A percentile compares a stretch with the other conserved stretches of the same genome.
Evolutionary conservation across 2,329 filamentous ascomycete genomes (phyloP).

Genomic region (Verticillium isaacii): DNA sequence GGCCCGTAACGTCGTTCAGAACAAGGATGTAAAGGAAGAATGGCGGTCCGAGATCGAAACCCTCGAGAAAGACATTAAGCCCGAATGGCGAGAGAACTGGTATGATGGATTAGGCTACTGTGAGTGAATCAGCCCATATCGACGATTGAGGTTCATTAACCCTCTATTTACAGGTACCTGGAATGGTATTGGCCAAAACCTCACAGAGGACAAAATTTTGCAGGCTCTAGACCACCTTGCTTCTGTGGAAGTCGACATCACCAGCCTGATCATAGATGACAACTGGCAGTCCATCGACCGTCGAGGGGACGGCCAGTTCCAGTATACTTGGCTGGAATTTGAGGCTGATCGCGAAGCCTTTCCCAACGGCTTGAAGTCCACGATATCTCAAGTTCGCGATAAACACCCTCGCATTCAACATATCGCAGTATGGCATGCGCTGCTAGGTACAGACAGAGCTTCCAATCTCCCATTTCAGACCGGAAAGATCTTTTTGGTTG

Average conservation of each 20-base stretch:
- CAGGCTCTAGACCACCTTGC: constrained; percentile 68
- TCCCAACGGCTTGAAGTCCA: constrained; percentile 70
- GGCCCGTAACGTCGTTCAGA: constrained; percentile 61
- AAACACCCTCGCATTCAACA: constrained; percentile 71
- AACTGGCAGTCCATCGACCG: constrained; percentile 82
- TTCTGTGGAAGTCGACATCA: constrained; percentile 68
- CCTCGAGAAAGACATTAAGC: constrained; percentile 43
- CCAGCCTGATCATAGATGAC: constrained; percentile 90
- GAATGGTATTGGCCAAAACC: constrained; percentile 82
- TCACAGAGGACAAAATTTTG: constrained; percentile 77
- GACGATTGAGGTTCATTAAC: background rate
- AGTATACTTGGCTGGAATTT: constrained; percentile 71
- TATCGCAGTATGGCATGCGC: constrained; percentile 90
- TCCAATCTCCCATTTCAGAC: background rate
- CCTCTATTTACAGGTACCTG: constrained; percentile 59
- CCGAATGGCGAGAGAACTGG: constrained; percentile 78
- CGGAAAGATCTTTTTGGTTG: background rate
- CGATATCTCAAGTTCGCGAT: constrained; percentile 63
- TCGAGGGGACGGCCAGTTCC: constrained; percentile 44
- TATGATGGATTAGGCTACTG: constrained; percentile 92
- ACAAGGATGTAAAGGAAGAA: constrained; percentile 37
- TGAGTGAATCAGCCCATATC: constrained; percentile 25
- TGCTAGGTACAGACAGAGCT: constrained; percentile 38
- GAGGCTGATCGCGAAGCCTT: constrained; percentile 80
- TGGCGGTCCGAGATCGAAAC: constrained; percentile 39